Evolutionary conservation across 345 rosid genomes (phyloP).

Genomic region (Stellera chamaejasme): DNA sequence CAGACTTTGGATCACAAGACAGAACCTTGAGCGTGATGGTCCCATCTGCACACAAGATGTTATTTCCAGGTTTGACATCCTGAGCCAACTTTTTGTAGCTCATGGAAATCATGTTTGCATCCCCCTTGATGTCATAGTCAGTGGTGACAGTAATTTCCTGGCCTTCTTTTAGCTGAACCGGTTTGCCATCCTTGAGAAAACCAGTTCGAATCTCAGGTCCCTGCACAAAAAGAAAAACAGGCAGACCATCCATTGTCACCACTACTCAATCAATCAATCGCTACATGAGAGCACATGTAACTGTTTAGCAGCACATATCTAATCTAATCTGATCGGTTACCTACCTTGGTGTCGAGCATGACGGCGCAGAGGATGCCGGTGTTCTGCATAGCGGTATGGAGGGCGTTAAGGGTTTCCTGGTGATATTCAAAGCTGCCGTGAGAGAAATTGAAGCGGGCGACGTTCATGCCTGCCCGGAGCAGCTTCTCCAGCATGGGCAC

Average conservation of each 20-base stretch:
- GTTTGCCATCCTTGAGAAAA: slow-evolving; percentile 53
- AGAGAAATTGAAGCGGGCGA: slow-evolving; percentile 96
- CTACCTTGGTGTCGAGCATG: slow-evolving; percentile 79
- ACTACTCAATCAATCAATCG: too few species aligned
- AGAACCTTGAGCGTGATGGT: slow-evolving; percentile 67
- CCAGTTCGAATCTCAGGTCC: slow-evolving; percentile 77
- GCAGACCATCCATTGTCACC: too few species aligned
- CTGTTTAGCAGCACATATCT: too few species aligned
- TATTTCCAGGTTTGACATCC: slow-evolving; percentile 70
- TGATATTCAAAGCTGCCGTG: slow-evolving; percentile 96
- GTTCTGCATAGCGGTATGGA: slow-evolving; percentile 57
- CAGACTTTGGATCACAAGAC: slow-evolving; percentile 58
- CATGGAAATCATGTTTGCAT: slow-evolving; percentile 65
- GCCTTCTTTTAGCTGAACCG: slow-evolving; percentile 54
- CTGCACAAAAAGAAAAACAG: slow-evolving; percentile 13
- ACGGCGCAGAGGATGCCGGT: slow-evolving; percentile 64
- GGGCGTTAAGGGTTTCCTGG: slow-evolving; percentile 77
- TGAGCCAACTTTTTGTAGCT: slow-evolving; percentile 80
- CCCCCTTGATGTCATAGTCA: slow-evolving; percentile 68
- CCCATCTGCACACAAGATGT: slow-evolving; percentile 80
- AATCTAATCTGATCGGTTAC: background rate
- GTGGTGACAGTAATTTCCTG: slow-evolving; percentile 62
- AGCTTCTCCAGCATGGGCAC: slow-evolving; percentile 87
- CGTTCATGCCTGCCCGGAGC: slow-evolving; percentile 90
- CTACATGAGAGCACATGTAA: too few species aligned